Percentiles rank a stretch among this genome's conserved stretches.
phyloP scores from a whole-genome alignment of 2,329 filamentous ascomycete genomes.

The Xylariaceae sp. region DNA sequence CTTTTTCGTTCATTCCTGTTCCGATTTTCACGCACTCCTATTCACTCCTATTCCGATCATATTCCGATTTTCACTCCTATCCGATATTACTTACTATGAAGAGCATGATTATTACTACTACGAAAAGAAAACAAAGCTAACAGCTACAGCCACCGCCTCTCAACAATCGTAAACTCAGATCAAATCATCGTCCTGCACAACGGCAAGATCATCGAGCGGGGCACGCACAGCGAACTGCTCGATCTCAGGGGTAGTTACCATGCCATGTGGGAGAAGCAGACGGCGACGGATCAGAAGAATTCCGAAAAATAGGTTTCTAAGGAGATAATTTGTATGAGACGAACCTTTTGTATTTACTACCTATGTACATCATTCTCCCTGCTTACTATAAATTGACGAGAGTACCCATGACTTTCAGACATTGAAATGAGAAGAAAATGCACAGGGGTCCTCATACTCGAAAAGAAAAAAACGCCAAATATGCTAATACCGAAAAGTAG shows the following conservation, averaged over 20 bases:
- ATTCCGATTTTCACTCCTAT: too few relatives aligned
- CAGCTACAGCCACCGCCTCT: slow-evolving; percentile 45
- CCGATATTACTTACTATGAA: too few relatives aligned
- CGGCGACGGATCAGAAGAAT: slow-evolving; percentile 37
- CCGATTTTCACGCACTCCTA: too few relatives aligned
- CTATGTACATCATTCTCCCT: neutral
- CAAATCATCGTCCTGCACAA: slow-evolving; percentile 50
- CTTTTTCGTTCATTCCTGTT: neutral
- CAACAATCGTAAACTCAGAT: slow-evolving; percentile 52
- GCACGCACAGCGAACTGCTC: slow-evolving; percentile 45
- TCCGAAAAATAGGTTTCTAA: slow-evolving; percentile 8
- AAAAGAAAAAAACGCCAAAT: too few relatives aligned
- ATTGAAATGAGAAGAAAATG: too few relatives aligned
- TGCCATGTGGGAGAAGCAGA: slow-evolving; percentile 50
- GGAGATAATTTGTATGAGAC: neutral
- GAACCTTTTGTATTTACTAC: neutral
- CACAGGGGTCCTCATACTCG: too few relatives aligned
- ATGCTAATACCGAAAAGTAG: neutral
- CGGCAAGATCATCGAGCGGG: slow-evolving; percentile 47
- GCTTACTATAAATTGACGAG: too few relatives aligned
- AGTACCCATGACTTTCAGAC: too few relatives aligned
- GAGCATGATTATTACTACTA: too few relatives aligned
- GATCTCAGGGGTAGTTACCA: slow-evolving; percentile 42
- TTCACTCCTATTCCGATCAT: too few relatives aligned
- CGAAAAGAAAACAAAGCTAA: slow-evolving; percentile 9